Evolutionary conservation across 352 stramenopile species (phyloP), one percentile per base, ranked within the genome.

Genomic region (Phytopythium chamaehyphon): DNA sequence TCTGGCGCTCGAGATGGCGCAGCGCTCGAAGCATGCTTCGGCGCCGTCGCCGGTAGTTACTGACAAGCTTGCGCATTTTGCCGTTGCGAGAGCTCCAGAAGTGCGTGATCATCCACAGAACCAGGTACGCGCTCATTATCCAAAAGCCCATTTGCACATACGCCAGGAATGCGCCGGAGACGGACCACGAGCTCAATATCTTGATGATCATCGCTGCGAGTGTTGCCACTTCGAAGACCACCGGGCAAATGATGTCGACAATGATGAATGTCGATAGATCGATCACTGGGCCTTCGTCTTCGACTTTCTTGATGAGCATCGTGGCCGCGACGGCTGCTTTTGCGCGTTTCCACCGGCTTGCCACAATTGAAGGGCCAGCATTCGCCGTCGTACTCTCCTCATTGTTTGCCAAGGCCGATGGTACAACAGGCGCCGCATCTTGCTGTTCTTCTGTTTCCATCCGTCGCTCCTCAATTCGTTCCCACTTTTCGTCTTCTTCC

Each of bases 61-160:
- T 87, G 15, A 92, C 79, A 26, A 90, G 69, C 15, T 69, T 52
- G 23, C 81, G 81, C 81, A 92, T 90, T 59, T 87, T 81, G 31
- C 43, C 63, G 58, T 92, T 92, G 28, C 81, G 75, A 19, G 72
- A 87, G 64, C 78, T 90, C 76, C 78, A 92, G 55, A 87, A 92
- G 54, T 92, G 81, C 28, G 68, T 66, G 38, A 76, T 62, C 59
- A 90, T 84, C 81, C 78, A 92, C 1, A 90, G 37, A 18, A 69
- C 42, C 16, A 92, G 55, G 52, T 92, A 92, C 9, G 49, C 61
- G n/a, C 56, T 62, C 14, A 87, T 59, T 54, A 59, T 58, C 58
- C 70, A 90, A 43, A 90, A 88, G 6, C 81, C 81, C 54, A 73
- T 81, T 46, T 82, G 76, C 9, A 92, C 70, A 39, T 90, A 92